These are phyloP conservation scores for Pistacia atlantica DNA, from an alignment of 345 rosid species.

Conservation along the genomic window DNA sequence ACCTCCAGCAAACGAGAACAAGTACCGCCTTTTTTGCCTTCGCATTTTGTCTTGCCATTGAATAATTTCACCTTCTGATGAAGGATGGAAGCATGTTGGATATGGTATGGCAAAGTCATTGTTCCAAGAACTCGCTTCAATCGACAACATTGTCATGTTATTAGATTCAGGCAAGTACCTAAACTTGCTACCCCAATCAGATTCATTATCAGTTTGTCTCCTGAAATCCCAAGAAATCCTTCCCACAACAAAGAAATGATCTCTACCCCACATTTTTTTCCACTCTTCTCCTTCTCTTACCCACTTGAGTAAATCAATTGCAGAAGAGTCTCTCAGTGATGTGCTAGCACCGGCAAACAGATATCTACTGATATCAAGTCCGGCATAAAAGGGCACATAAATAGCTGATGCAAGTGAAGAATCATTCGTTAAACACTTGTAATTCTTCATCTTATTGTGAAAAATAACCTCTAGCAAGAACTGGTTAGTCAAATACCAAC, in stretches of 20 bases:
- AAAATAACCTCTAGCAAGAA: conserved; percentile 71
- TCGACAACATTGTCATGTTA: conserved; percentile 67
- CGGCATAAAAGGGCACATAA: conserved; percentile 66
- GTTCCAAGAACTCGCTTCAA: conserved; percentile 67
- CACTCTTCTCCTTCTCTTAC: conserved; percentile 53
- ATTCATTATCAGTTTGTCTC: conserved; percentile 53
- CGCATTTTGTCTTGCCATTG: conserved; percentile 61
- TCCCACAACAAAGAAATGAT: conserved; percentile 68
- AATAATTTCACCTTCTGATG: conserved; percentile 31
- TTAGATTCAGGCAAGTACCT: conserved; percentile 60
- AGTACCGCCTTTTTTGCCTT: conserved; percentile 38
- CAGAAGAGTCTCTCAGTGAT: conserved; percentile 48
- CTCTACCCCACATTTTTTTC: conserved; percentile 59
- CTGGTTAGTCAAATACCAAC: conserved; percentile 69
- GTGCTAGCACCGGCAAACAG: conserved; percentile 63
- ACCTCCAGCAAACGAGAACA: conserved; percentile 63
- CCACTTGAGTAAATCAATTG: conserved; percentile 48
- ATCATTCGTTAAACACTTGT: conserved; percentile 55
- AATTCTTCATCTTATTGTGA: conserved; percentile 56
- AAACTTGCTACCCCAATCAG: conserved; percentile 73
- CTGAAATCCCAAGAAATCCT: conserved; percentile 80
- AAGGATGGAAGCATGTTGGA: conserved; percentile 69
- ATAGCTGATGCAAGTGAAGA: conserved; percentile 65
- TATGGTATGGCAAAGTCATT: conserved; percentile 69
- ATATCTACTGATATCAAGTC: conserved; percentile 59